A percentile compares a stretch with the other conserved stretches of the same genome.
Conservation (phyloP, 2,329 filamentous ascomycete genomes). For the Epichloe brachyelytri region DNA sequence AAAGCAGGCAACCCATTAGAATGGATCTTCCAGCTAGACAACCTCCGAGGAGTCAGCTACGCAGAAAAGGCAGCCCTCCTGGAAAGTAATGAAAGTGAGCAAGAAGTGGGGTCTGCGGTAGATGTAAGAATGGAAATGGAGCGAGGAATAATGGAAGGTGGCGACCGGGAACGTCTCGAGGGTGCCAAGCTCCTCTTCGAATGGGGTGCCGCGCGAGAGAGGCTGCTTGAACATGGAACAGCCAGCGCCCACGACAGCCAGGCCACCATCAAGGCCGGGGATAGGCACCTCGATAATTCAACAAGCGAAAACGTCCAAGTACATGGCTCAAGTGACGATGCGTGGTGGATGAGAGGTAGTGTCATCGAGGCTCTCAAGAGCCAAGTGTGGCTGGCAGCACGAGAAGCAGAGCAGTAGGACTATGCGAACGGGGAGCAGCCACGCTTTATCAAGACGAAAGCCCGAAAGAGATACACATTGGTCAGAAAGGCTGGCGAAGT, state of each 20-base stretch:
- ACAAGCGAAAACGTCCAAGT: conserved; percentile 12
- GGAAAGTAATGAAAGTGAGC: conserved; percentile 34
- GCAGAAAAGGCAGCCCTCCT: conserved; percentile 55
- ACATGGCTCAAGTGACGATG: conserved; percentile 13
- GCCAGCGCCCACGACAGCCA: conserved; percentile 20
- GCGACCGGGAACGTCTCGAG: conserved; percentile 29
- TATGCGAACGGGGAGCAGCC: background rate
- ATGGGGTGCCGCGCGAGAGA: conserved; percentile 36
- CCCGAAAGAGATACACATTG: background rate
- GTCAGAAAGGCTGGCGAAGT: background rate
- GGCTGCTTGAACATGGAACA: conserved; percentile 14
- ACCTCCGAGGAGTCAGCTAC: conserved; percentile 40
- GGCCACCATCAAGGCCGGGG: conserved; percentile 19
- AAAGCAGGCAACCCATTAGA: conserved; percentile 41
- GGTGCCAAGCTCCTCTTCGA: conserved; percentile 41
- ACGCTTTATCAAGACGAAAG: background rate
- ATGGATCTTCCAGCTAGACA: conserved; percentile 59
- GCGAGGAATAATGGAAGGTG: conserved; percentile 28
- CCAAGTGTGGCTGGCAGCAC: conserved; percentile 37
- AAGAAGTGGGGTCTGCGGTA: conserved; percentile 39
- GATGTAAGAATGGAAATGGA: conserved; percentile 61
- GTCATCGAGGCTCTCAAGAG: conserved; percentile 43
- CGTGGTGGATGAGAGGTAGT: conserved; percentile 44
- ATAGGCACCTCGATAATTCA: conserved; percentile 11
- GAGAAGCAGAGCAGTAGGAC: conserved; percentile 19